These are phyloP conservation scores for Pilobolus umbonatus DNA, from an alignment of 192 early-diverging fungal species.

Conservation along the genomic window DNA sequence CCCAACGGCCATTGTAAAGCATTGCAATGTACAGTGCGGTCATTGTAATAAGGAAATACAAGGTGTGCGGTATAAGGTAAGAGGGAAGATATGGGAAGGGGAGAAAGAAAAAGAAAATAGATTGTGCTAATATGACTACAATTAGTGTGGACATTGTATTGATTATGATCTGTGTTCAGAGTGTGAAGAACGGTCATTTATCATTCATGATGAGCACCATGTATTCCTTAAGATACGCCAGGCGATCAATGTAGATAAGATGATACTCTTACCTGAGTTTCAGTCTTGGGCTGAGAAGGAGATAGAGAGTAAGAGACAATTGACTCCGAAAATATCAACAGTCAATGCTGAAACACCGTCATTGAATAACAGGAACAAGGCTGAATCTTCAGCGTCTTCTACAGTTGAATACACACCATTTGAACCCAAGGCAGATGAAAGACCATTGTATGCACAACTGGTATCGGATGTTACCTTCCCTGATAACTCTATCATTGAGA, in stretches of 20 bases:
- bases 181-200: slow-evolving; percentile 36
- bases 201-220: slow-evolving; percentile 38
- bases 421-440: background rate
- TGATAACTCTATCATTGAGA: slow-evolving; percentile 52
- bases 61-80: too few relatives aligned
- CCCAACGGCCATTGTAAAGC: slow-evolving; percentile 13
- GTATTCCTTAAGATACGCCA: slow-evolving; percentile 44
- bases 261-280: background rate
- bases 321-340: background rate
- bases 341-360: background rate
- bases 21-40: slow-evolving; percentile 19
- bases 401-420: too few relatives aligned
- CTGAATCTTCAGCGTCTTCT: background rate
- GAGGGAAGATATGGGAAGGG: too few relatives aligned
- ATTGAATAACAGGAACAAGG: background rate
- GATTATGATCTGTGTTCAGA: slow-evolving; percentile 63
- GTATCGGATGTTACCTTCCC: slow-evolving; percentile 66
- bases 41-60: slow-evolving; percentile 56
- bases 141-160: slow-evolving; percentile 50
- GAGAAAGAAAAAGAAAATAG: too few relatives aligned
- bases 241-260: slow-evolving; percentile 9
- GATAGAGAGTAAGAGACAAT: background rate
- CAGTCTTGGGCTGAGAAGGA: background rate
- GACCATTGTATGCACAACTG: slow-evolving; percentile 38
- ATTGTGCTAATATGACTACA: too few relatives aligned